Base-by-base conservation (phyloP, 73 alveolate genomes). In the Symbiodinium pilosum region DNA sequence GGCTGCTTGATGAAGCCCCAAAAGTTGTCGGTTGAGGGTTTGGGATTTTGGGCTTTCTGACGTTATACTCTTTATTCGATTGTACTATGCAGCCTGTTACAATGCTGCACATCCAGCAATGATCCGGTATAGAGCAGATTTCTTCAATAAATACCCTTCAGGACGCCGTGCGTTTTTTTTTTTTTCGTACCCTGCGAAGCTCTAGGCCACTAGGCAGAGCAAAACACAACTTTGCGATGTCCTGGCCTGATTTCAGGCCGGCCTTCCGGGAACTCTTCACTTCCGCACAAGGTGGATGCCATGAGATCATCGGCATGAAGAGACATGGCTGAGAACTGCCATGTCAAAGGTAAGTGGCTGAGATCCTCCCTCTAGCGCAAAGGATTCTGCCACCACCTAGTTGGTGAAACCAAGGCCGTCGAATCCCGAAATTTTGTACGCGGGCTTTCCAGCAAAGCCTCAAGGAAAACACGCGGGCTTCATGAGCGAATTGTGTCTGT, bases 311-410 rank as follows among this genome's bases (percentile, higher is more conserved):
- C 77, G 32, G 77, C 5, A 28, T 64, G 38, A 64, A 64, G 77
- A 18, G 40, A 64, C 32, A 28, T 24, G 77, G 32, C 75, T 51
- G 68, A n/a, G n/a, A 54, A 54, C 26, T 30, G 71, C n/a, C 71
- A 54, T 54, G 71, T 54, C 71, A 30, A 54, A 64, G 32, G 77
- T 16, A 16, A 14, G 77, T 36, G 28, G 77, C 77, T 26, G 77
- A 26, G 77, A 64, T 64, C 77, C 77, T 64, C 77, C 77, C 77
- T 64, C 77, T 64, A 64, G 77, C 77, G 77, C 28, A 64, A 64
- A 64, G 77, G 77, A 64, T 36, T 26, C 77, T 64, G 77, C 77
- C 28, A 1, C 36, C 77, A 14, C 77, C 21, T 24, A 64, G 32
- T 26, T 26, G 7, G 77, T 64, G 77, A 64, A 28, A 64, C 77